These are phyloP conservation scores for Spinacia oleracea DNA, from an alignment of 179 eudicot species.

Conservation along the genomic window DNA sequence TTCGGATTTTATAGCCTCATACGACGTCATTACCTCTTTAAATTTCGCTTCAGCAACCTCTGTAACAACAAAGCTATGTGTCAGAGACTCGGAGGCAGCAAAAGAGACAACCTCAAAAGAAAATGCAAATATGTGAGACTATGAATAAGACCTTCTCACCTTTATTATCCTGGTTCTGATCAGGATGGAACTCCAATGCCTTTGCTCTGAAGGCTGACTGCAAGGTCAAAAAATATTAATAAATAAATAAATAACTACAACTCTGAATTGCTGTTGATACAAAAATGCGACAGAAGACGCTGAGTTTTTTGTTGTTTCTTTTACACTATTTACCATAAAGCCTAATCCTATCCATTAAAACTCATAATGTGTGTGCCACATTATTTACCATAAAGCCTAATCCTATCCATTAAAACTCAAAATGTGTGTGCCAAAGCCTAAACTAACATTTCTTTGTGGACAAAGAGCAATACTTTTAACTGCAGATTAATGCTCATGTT, in stretches of 20 bases:
- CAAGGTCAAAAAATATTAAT: conserved; percentile 20
- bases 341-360: no score
- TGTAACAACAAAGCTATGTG: conserved; percentile 35
- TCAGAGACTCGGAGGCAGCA: neutral
- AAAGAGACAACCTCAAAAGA: neutral
- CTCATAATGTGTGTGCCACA: no score
- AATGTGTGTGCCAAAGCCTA: no score
- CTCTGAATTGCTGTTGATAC: neutral
- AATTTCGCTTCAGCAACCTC: conserved; percentile 90
- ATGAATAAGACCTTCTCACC: conserved; percentile 37
- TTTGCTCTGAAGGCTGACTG: conserved; percentile 94
- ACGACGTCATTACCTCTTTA: conserved; percentile 83
- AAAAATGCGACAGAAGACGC: neutral
- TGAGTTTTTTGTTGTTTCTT: no score
- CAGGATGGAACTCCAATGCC: conserved; percentile 94
- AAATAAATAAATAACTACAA: no score
- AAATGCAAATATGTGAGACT: neutral
- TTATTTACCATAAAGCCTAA: no score
- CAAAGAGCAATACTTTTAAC: no score
- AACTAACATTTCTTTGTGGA: no score
- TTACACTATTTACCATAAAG: no score
- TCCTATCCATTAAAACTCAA: no score
- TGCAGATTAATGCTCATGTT: neutral
- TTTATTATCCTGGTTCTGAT: conserved; percentile 89
- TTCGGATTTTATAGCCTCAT: conserved; percentile 86